Base-by-base conservation (phyloP, 2,329 filamentous ascomycete species). In the Xylariaceae sp. region DNA sequence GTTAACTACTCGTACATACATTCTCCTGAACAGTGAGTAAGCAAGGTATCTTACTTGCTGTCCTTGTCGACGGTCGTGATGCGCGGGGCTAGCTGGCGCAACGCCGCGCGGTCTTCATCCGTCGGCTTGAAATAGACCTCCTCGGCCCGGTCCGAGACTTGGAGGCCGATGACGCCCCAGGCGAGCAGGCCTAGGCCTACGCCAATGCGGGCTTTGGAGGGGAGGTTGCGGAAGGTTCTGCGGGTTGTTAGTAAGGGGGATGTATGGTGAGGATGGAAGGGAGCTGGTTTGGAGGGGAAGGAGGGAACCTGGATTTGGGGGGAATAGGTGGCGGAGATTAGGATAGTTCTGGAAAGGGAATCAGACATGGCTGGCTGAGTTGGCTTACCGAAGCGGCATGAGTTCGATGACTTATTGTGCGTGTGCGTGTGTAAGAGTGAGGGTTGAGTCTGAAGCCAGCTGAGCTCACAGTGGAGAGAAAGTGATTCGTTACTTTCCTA, bases 131-230 rank as follows among this genome's bases (percentile, higher is more conserved):
- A 82, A 61, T 92, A 81, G 48, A 81, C 85, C 70, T 88, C 82
- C 74, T 93, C 92, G 13, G 88, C 85, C 59, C 80, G 80, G 70
- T 93, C 88, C 4, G 88, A 85, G 15, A 89, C 70, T 70, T 88
- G 87, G n/a, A 94, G 80, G 13, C 90, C 92, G 47, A 85, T 76
- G 47, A 79, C 76, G 11, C 90, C 90, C 84, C 91, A 96, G 39
- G 83, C 83, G 69, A 96, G 84, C 65, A 96, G 75, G 67, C 86
- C 88, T 53, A 85, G 72, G 66, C 92, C 92, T 63, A 96, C 80
- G 52, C 87, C 75, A 48, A 90, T 75, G 58, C 89, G 88, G 23
- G 88, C 88, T 66, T 83, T 86, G 15, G 88, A 82, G 2, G 87
- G 77, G 56, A 96, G 85, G 67, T 82, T 84, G 70, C 82, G 86